Conservation (phyloP, 331 rosid species). For the Acacia pycnantha region DNA sequence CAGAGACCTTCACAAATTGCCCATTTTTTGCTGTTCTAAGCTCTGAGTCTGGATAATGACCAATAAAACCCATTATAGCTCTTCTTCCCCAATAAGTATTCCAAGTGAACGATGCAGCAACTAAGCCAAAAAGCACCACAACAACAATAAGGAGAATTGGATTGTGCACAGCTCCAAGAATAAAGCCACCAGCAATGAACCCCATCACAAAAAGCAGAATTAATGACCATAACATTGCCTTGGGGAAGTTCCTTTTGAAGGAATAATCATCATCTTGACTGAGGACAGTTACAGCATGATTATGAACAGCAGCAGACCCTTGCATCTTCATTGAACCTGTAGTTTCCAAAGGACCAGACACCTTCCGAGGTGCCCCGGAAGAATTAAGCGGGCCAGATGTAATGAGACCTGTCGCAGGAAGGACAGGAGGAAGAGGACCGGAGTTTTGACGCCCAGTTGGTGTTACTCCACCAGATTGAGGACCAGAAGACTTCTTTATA, state of each 20-base stretch:
- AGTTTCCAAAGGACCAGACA: constrained; percentile 78
- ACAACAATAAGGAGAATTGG: constrained; percentile 87
- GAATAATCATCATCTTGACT: constrained; percentile 81
- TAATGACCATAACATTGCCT: constrained; percentile 81
- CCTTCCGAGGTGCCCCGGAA: constrained; percentile 85
- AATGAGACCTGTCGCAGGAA: constrained; percentile 94
- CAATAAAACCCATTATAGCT: constrained; percentile 69
- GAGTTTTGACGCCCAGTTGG: constrained; percentile 80
- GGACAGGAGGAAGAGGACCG: constrained; percentile 84
- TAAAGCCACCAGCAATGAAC: constrained; percentile 98
- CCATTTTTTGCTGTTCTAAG: constrained; percentile 97
- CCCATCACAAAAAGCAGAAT: constrained; percentile 94
- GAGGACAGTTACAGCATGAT: constrained; percentile 85
- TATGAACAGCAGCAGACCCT: constrained; percentile 55
- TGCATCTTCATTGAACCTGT: constrained; percentile 77
- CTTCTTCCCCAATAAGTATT: constrained; percentile 85
- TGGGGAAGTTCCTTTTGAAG: constrained; percentile 87
- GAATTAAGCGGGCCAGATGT: constrained; percentile 91
- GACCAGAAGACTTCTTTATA: constrained; percentile 86
- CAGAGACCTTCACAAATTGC: constrained; percentile 91
- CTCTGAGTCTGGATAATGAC: constrained; percentile 86
- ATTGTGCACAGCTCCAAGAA: constrained; percentile 95
- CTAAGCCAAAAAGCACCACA: constrained; percentile 70
- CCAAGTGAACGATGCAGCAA: constrained; percentile 86
- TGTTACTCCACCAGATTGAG: constrained; percentile 94